Evolutionary conservation across 345 rosid genomes (phyloP).

Genomic region (Cochlearia excelsa): DNA sequence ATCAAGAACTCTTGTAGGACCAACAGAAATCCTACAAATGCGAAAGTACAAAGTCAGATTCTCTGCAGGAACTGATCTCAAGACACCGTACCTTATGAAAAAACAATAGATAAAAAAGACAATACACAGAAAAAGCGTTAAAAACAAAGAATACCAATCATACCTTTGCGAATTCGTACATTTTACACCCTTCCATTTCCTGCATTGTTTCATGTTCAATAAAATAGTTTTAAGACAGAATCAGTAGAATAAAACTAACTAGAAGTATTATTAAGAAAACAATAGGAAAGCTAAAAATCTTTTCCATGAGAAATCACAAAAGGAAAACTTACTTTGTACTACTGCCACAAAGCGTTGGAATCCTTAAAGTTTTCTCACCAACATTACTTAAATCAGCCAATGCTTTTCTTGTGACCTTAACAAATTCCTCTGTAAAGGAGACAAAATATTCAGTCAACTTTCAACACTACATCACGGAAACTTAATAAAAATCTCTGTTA

Average conservation of each 20-base stretch:
- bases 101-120: constrained; percentile 8
- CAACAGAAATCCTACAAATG: constrained; percentile 44
- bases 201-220: constrained; percentile 19
- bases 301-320: constrained; percentile 3
- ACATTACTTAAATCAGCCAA: constrained; percentile 74
- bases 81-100: constrained; percentile 8
- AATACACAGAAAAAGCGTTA: background rate
- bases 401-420: constrained; percentile 56
- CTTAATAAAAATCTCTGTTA: constrained; percentile 7
- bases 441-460: constrained; percentile 19
- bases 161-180: constrained; percentile 29
- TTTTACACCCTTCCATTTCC: constrained; percentile 35
- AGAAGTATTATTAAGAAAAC: background rate
- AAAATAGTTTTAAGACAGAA: background rate
- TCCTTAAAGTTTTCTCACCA: constrained; percentile 32
- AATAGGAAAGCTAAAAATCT: background rate
- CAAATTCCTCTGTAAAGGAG: constrained; percentile 37
- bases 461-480: background rate
- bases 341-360: constrained; percentile 43
- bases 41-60: background rate
- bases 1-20: constrained; percentile 40
- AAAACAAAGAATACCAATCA: background rate
- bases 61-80: background rate
- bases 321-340: constrained; percentile 51
- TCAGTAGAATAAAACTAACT: constrained; percentile 9